Evolutionary conservation across 1,284 basidiomycete species (phyloP), one percentile per base, ranked within the genome.

Genomic region (Grifola frondosa): DNA sequence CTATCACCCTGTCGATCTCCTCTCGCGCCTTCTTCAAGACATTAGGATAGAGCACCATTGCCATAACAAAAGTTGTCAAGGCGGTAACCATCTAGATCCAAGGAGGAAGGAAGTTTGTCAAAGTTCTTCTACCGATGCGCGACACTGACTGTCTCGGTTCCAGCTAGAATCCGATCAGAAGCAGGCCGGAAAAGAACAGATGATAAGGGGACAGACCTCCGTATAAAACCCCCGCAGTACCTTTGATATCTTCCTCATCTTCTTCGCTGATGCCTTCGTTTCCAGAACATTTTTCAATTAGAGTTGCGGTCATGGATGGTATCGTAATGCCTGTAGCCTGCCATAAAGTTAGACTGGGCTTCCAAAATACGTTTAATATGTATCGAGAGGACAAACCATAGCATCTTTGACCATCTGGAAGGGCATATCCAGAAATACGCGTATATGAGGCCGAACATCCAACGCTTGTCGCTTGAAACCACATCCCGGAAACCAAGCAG

Each of bases 401-500:
- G 32, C 20, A 12, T 37, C 34, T 17, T 50, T 51, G 9, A 56
- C 47, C 17, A 36, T 40, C 5, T 52, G 37, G 28, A 46, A 56
- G 12, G 52, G 53, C 25, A 34, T 25, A 26, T 55, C 36, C 13
- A 48, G 19, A 30, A 52, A 41, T 11, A 29, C 22, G 9, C 29
- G 28, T 1, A 42, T 25, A 15, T 46, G 26, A 12, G 28, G 16
- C 12, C 37, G 32, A 5, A 40, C 45, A 7, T 38, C 21, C 5
- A 28, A 20, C 4, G 83, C 81, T 44, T 80, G 80, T 17, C 53
- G 51, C 46, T 59, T 53, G 56, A 66, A 67, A 5, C 58, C 50
- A 1, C 61, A 57, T 19, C 62, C 63, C 13, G 65, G 65, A 34
- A 59, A 45, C 64, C 63, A 66, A 10, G 39, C 21, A 7, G 65